phyloP scores from a whole-genome alignment of 1,284 basidiomycete genomes.

The Stereum hirsutum region DNA sequence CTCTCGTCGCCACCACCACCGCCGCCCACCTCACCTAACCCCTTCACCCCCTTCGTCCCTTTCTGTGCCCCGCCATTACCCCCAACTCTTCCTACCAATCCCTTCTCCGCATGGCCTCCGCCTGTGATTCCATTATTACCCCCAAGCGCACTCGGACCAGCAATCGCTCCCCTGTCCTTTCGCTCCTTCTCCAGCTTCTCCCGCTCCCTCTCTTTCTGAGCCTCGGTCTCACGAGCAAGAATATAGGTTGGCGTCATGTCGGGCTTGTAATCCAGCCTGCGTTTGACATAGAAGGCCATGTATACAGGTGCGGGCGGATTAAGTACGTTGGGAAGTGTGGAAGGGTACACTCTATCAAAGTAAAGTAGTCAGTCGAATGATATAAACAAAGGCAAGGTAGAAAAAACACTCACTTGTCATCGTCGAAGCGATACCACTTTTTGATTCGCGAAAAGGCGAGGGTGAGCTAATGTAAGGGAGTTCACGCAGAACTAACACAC shows the following conservation, averaged over 20 bases:
- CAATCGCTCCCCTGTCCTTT: constrained; percentile 54
- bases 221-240: constrained; percentile 57
- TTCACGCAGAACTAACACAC: constrained; percentile 27
- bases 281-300: constrained; percentile 91
- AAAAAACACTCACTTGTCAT: constrained; percentile 66
- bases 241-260: constrained; percentile 62
- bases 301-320: constrained; percentile 69
- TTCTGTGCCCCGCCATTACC: too few relatives aligned
- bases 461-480: constrained; percentile 15
- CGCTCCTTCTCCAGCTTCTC: constrained; percentile 36
- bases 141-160: too few relatives aligned
- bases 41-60: too few relatives aligned
- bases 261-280: constrained; percentile 75
- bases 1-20: too few relatives aligned
- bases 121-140: too few relatives aligned
- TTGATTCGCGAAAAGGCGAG: constrained; percentile 11
- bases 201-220: constrained; percentile 53
- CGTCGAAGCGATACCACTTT: constrained; percentile 93
- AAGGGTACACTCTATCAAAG: constrained; percentile 52
- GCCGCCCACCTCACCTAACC: too few relatives aligned
- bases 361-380: constrained; percentile 3
- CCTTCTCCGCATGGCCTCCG: constrained; percentile 47
- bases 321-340: constrained; percentile 60
- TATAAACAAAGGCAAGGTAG: not conserved
- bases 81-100: constrained; percentile 35